A percentile compares a stretch with the other conserved stretches of the same genome.
Evolutionary conservation across 768 basidiomycete genomes (phyloP).

Genomic region (Trametes gibbosa): DNA sequence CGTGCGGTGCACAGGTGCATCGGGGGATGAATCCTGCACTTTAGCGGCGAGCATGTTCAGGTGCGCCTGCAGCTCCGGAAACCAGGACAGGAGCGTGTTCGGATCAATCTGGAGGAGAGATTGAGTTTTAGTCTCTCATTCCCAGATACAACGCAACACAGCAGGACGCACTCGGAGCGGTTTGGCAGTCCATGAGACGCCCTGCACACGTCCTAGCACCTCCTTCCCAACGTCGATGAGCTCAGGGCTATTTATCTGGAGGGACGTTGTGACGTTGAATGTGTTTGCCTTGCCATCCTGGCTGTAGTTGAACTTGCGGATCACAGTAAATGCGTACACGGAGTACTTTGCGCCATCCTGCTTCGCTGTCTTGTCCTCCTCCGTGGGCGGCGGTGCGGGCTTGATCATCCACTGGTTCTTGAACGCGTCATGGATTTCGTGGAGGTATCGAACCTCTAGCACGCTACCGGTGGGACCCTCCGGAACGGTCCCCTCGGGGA

Average conservation of each 20-base stretch:
- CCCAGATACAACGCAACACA: background rate
- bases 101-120: conserved; percentile 45
- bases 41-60: conserved; percentile 26
- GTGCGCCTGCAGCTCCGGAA: conserved; percentile 44
- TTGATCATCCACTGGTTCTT: conserved; percentile 25
- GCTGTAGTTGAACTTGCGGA: conserved; percentile 25
- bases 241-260: conserved; percentile 58
- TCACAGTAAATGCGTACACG: conserved; percentile 28
- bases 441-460: conserved; percentile 25
- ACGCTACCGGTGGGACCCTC: conserved; percentile 22
- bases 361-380: conserved; percentile 9
- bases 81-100: conserved; percentile 53
- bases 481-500: conserved; percentile 15
- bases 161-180: conserved; percentile 46
- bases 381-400: conserved; percentile 20
- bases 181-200: conserved; percentile 59
- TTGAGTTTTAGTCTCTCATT: conserved; percentile 2
- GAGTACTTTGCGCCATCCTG: conserved; percentile 24
- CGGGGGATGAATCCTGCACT: conserved; percentile 33
- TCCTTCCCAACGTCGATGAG: conserved; percentile 57
- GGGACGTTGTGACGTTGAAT: conserved; percentile 25
- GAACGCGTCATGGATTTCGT: conserved; percentile 23
- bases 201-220: conserved; percentile 55
- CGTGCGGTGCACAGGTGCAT: conserved; percentile 34
- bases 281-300: conserved; percentile 14